These are phyloP conservation scores for Solanum sejunctum DNA, from an alignment of 257 asterid genomes.

Conservation along the genomic window DNA sequence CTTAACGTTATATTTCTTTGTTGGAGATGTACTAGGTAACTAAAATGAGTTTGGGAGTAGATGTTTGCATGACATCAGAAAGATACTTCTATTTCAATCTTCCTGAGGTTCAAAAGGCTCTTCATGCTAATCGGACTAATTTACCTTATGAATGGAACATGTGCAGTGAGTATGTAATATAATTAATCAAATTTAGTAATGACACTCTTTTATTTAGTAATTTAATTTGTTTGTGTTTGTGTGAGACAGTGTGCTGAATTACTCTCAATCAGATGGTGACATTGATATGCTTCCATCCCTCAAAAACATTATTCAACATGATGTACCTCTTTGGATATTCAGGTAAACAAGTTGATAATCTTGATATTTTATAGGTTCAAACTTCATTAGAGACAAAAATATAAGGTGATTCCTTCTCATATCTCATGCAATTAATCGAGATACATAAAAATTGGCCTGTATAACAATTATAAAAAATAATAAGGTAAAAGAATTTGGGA, in stretches of 20 bases:
- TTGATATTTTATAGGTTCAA: too few species aligned
- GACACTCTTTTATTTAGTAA: background rate
- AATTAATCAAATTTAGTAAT: background rate
- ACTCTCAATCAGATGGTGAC: constrained; percentile 8
- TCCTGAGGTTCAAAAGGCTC: constrained; percentile 65
- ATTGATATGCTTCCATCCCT: constrained; percentile 23
- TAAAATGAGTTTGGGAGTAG: constrained; percentile 36
- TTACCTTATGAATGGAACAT: constrained; percentile 50
- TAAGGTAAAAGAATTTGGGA: too few species aligned
- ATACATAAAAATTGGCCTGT: too few species aligned
- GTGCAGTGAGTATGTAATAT: constrained; percentile 50
- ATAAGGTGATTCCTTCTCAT: too few species aligned
- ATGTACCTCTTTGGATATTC: constrained; percentile 21
- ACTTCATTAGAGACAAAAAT: too few species aligned
- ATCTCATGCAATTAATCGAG: too few species aligned
- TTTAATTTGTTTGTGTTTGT: background rate
- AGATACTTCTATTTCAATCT: constrained; percentile 46
- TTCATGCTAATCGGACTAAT: constrained; percentile 56
- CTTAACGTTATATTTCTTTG: background rate
- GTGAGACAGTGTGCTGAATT: constrained; percentile 7
- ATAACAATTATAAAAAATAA: too few species aligned
- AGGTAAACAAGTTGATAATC: constrained; percentile 1
- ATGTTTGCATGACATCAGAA: constrained; percentile 57
- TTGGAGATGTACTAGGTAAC: constrained; percentile 13
- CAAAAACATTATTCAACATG: constrained; percentile 10